Percentiles rank a stretch among this genome's conserved stretches.
phyloP scores from a whole-genome alignment of 768 basidiomycete genomes.

The Collybia sordida region DNA sequence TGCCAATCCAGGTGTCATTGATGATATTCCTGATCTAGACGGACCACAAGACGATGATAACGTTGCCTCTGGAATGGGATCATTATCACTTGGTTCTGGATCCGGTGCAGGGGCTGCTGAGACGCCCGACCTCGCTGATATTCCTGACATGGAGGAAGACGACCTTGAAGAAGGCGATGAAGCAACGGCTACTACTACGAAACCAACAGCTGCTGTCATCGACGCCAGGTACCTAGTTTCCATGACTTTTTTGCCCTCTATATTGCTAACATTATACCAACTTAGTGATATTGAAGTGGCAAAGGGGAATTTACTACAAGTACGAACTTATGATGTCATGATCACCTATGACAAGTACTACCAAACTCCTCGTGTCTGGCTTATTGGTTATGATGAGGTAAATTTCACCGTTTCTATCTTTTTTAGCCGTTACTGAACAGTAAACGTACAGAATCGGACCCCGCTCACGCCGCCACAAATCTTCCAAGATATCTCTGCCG shows the following conservation, averaged over 20 bases:
- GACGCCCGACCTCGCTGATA: constrained; percentile 95
- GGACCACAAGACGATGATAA: constrained; percentile 36
- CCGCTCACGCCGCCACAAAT: constrained; percentile 89
- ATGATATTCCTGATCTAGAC: constrained; percentile 88
- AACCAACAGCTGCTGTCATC: constrained; percentile 29
- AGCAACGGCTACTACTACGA: constrained; percentile 67
- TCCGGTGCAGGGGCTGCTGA: constrained; percentile 38
- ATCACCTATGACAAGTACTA: constrained; percentile 99
- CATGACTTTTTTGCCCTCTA: constrained; percentile 15
- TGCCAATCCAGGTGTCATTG: constrained; percentile 64
- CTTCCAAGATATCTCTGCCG: constrained; percentile 96
- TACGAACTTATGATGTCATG: constrained; percentile 98
- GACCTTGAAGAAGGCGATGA: constrained; percentile 86
- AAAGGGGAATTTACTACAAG: constrained; percentile 86
- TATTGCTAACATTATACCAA: neutral
- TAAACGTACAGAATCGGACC: constrained; percentile 65
- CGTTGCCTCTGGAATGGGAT: constrained; percentile 44
- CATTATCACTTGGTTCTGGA: constrained; percentile 40
- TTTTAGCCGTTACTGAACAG: too few relatives aligned
- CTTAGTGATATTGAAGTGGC: constrained; percentile 61
- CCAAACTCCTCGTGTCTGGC: constrained; percentile 97
- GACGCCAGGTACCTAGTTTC: constrained; percentile 42
- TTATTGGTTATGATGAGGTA: constrained; percentile 97
- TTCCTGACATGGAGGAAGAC: constrained; percentile 99
- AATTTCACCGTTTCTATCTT: constrained; percentile 2